These are phyloP conservation scores for Inonotus obliquus DNA, from an alignment of 1,284 basidiomycete genomes.

Conservation along the genomic window DNA sequence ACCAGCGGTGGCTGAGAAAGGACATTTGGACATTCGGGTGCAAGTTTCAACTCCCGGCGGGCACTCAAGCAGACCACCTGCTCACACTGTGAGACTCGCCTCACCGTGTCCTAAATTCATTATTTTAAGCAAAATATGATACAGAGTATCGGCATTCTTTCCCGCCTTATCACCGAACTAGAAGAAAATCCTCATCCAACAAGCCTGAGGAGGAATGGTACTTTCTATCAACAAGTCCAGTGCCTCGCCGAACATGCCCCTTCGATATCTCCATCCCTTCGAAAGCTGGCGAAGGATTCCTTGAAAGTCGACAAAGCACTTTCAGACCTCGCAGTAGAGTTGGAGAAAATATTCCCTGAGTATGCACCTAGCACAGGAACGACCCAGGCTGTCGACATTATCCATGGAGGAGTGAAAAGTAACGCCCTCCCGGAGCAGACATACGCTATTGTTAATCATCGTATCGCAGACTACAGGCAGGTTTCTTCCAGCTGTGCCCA, in stretches of 20 bases:
- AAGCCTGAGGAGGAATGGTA: conserved; percentile 24
- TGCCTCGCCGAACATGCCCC: conserved; percentile 32
- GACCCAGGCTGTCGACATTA: conserved; percentile 48
- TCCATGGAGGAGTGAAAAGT: conserved; percentile 43
- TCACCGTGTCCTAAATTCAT: neutral
- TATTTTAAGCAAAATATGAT: neutral
- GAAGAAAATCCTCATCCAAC: conserved; percentile 33
- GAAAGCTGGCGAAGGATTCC: conserved; percentile 27
- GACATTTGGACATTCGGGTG: conserved; percentile 53
- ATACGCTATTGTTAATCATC: conserved; percentile 39
- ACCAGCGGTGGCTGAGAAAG: conserved; percentile 61
- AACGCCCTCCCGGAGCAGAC: conserved; percentile 41
- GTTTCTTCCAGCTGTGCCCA: neutral
- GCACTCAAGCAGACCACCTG: conserved; percentile 60
- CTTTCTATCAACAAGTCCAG: conserved; percentile 25
- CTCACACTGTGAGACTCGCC: conserved; percentile 41
- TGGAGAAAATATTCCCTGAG: conserved; percentile 11
- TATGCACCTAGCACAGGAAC: conserved; percentile 33
- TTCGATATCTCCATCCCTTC: conserved; percentile 28
- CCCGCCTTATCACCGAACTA: conserved; percentile 31
- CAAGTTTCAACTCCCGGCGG: conserved; percentile 57
- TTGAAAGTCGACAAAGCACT: conserved; percentile 26
- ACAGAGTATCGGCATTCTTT: conserved; percentile 36
- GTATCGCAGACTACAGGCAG: conserved; percentile 33
- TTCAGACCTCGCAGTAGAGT: conserved; percentile 27